Percentiles rank a stretch among this genome's conserved stretches.
phyloP scores from a whole-genome alignment of 495 filamentous ascomycete species.

The Aspergillus bridgeri region DNA sequence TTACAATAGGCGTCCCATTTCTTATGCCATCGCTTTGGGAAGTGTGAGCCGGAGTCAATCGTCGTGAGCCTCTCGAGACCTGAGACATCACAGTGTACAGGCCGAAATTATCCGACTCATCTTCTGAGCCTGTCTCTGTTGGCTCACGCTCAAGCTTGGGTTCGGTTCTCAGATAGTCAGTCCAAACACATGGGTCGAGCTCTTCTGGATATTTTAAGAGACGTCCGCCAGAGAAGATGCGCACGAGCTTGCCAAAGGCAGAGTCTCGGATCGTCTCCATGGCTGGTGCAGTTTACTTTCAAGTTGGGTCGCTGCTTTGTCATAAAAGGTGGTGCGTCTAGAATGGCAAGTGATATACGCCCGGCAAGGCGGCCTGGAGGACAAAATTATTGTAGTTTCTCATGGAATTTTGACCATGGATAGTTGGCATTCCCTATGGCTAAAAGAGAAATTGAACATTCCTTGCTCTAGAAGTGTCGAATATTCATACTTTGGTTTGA shows the following conservation, averaged over 20 bases:
- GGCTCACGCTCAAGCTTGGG: constrained; percentile 27
- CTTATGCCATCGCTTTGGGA: background rate
- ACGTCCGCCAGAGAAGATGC: constrained; percentile 23
- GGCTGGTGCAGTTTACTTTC: too few species aligned
- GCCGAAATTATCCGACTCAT: constrained; percentile 15
- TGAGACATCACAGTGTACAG: constrained; percentile 24
- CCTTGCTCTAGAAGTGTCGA: too few species aligned
- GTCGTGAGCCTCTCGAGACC: constrained; percentile 12
- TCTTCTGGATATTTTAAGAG: constrained; percentile 36
- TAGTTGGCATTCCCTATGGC: too few species aligned
- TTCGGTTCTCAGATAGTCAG: constrained; percentile 30
- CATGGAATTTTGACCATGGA: too few species aligned
- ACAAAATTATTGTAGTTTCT: too few species aligned
- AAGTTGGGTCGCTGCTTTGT: too few species aligned
- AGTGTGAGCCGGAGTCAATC: constrained; percentile 6
- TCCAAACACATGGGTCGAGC: constrained; percentile 29
- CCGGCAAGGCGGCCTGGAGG: too few species aligned
- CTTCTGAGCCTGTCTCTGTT: constrained; percentile 16
- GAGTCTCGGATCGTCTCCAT: constrained; percentile 27
- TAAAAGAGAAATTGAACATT: background rate
- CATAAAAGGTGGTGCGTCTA: too few species aligned
- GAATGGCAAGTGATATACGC: too few species aligned
- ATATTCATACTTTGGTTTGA: too few species aligned
- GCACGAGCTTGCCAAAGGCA: constrained; percentile 35
- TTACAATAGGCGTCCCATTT: constrained; percentile 2